phyloP scores from a whole-genome alignment of 768 basidiomycete genomes.

The Mycena indigotica region DNA sequence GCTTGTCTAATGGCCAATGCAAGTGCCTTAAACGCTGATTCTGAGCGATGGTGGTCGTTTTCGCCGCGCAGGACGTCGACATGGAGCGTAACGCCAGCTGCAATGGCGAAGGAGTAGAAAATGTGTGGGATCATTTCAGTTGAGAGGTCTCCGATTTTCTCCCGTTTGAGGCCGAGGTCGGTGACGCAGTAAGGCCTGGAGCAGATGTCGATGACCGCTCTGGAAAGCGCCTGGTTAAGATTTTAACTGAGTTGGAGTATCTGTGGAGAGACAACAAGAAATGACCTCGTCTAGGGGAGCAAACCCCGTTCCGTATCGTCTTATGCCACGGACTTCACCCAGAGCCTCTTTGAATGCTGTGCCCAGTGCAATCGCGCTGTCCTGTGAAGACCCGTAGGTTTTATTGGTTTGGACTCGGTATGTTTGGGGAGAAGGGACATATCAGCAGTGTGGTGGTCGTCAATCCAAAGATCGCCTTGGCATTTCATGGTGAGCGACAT shows the following conservation, averaged over 20 bases:
- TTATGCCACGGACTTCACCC: slow-evolving; percentile 92
- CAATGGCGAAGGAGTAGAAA: slow-evolving; percentile 97
- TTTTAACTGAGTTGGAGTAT: slow-evolving; percentile 6
- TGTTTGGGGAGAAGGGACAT: slow-evolving; percentile 41
- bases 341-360: slow-evolving; percentile 93
- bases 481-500: slow-evolving; percentile 91
- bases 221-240: slow-evolving; percentile 79
- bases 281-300: slow-evolving; percentile 95
- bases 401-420: slow-evolving; percentile 18
- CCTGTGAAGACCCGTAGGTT: slow-evolving; percentile 55
- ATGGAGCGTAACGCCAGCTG: slow-evolving; percentile 91
- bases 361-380: slow-evolving; percentile 84
- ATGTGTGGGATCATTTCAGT: slow-evolving; percentile 99
- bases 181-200: slow-evolving; percentile 95
- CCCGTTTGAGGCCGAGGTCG: slow-evolving; percentile 82
- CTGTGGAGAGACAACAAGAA: background rate
- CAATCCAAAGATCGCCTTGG: slow-evolving; percentile 94
- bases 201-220: slow-evolving; percentile 98
- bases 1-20: slow-evolving; percentile 95
- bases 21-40: slow-evolving; percentile 97
- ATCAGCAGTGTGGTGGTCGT: slow-evolving; percentile 99
- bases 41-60: slow-evolving; percentile 97
- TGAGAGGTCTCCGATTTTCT: slow-evolving; percentile 92
- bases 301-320: slow-evolving; percentile 93
- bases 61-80: slow-evolving; percentile 92